Percentiles rank a stretch among this genome's conserved stretches.
These are phyloP conservation scores for Zoysia pacifica DNA, from an alignment of 176 grass and related monocot genomes.

Conservation along the genomic window DNA sequence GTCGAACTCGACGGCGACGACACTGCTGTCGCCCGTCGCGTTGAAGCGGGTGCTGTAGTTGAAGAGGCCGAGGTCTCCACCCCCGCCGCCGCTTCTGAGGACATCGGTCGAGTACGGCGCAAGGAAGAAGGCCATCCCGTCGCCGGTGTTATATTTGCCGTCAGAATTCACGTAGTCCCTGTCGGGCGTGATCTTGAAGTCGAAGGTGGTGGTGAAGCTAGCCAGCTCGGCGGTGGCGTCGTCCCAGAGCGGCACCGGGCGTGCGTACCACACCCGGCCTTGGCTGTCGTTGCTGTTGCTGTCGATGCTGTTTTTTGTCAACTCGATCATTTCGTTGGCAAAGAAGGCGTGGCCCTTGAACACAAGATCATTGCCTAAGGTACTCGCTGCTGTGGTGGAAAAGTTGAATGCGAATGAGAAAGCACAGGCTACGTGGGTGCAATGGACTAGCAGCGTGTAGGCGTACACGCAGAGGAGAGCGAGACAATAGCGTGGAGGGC, in stretches of 20 bases:
- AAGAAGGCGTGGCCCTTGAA: background rate
- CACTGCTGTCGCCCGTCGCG: background rate
- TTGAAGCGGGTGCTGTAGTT: background rate
- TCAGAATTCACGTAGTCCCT: background rate
- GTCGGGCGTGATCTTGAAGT: conserved; percentile 23
- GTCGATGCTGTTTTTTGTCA: background rate
- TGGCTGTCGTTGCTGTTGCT: background rate
- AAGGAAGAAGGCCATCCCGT: conserved; percentile 67
- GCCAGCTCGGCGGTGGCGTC: conserved; percentile 11
- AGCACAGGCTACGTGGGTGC: no score
- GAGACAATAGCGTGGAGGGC: no score
- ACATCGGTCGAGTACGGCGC: conserved; percentile 13
- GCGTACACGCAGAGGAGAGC: no score
- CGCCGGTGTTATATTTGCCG: background rate
- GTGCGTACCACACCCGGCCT: conserved; percentile 11
- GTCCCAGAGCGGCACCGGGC: conserved; percentile 45
- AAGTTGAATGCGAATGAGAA: no score
- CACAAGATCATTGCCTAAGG: no score
- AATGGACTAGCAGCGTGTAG: no score
- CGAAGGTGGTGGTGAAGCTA: conserved; percentile 51
- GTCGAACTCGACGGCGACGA: conserved; percentile 20
- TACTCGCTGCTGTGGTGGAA: no score
- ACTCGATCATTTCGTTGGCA: background rate
- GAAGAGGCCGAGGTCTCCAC: conserved; percentile 29
- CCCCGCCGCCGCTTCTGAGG: background rate